Evolutionary conservation across 2,329 filamentous ascomycete species (phyloP).

Genomic region (Cordyceps javanica): DNA sequence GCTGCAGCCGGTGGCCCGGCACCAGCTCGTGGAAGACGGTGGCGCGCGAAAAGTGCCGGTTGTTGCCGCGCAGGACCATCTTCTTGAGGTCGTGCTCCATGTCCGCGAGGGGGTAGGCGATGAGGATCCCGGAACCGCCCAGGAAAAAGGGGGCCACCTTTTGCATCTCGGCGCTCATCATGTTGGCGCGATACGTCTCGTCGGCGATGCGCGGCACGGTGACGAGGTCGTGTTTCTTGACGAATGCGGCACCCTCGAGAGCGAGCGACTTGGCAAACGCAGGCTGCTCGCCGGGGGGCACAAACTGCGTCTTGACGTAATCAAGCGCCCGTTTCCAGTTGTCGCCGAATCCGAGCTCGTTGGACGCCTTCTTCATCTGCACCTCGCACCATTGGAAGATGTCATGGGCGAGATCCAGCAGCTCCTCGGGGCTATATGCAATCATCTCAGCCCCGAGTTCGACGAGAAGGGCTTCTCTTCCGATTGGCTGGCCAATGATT

Average conservation of each 20-base stretch:
- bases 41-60: slow-evolving; percentile 48
- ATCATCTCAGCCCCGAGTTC: slow-evolving; percentile 53
- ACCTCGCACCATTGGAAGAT: slow-evolving; percentile 50
- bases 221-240: slow-evolving; percentile 47
- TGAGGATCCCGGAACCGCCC: slow-evolving; percentile 46
- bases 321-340: slow-evolving; percentile 50
- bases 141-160: slow-evolving; percentile 55
- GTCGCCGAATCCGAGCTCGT: slow-evolving; percentile 39
- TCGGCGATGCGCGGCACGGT: slow-evolving; percentile 48
- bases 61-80: slow-evolving; percentile 56
- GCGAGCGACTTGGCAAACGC: slow-evolving; percentile 46
- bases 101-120: slow-evolving; percentile 47
- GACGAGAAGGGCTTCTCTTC: slow-evolving; percentile 41
- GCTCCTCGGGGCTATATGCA: slow-evolving; percentile 50
- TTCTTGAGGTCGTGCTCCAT: slow-evolving; percentile 50
- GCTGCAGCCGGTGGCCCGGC: slow-evolving; percentile 51
- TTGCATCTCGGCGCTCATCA: slow-evolving; percentile 48
- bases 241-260: slow-evolving; percentile 45
- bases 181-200: slow-evolving; percentile 48
- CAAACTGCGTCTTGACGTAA: slow-evolving; percentile 48
- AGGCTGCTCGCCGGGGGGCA: slow-evolving; percentile 47
- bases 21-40: slow-evolving; percentile 59
- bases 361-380: slow-evolving; percentile 47
- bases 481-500: slow-evolving; percentile 53
- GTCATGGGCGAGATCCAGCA: slow-evolving; percentile 43